Percentiles rank a stretch among this genome's conserved stretches.
Conservation (phyloP, 371 early-diverging fungal species). For the Rhizopus delemar region DNA sequence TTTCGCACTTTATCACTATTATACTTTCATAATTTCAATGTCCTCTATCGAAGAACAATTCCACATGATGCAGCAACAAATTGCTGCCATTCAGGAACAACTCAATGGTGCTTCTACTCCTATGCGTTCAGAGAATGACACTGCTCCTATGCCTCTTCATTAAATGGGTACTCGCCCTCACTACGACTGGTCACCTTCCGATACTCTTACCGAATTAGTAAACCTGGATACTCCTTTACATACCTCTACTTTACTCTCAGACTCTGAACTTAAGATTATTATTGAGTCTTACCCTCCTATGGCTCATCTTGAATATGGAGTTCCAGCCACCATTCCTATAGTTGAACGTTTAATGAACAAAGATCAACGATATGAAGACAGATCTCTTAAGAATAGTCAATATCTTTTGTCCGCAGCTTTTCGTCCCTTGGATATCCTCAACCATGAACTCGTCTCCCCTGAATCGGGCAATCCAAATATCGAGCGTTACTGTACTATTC, state of each 20-base stretch:
- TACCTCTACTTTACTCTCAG: not conserved
- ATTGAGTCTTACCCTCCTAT: constrained; percentile 19
- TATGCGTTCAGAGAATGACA: constrained; percentile 6
- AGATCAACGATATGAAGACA: constrained; percentile 16
- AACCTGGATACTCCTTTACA: constrained; percentile 3
- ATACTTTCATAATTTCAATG: not conserved
- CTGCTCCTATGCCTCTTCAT: constrained; percentile 5
- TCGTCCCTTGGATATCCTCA: constrained; percentile 14
- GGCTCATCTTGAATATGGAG: constrained; percentile 9
- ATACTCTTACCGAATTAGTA: not conserved
- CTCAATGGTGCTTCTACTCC: not conserved
- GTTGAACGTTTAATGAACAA: constrained; percentile 12
- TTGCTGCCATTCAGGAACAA: constrained; percentile 3
- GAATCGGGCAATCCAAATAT: not conserved
- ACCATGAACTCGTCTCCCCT: constrained; percentile 3
- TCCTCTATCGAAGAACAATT: constrained; percentile 8
- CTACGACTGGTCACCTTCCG: constrained; percentile 19
- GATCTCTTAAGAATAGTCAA: constrained; percentile 10
- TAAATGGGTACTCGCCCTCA: constrained; percentile 10
- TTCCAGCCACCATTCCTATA: constrained; percentile 16
- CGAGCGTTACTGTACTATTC: constrained; percentile 3
- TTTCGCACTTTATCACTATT: not conserved
- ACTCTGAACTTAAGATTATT: constrained; percentile 19
- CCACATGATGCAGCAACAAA: constrained; percentile 1
- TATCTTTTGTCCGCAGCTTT: constrained; percentile 12